Evolutionary conservation across 805 yeast species (phyloP), one percentile per base, ranked within the genome.

Genomic region (Yamadazyma phyllophila): DNA sequence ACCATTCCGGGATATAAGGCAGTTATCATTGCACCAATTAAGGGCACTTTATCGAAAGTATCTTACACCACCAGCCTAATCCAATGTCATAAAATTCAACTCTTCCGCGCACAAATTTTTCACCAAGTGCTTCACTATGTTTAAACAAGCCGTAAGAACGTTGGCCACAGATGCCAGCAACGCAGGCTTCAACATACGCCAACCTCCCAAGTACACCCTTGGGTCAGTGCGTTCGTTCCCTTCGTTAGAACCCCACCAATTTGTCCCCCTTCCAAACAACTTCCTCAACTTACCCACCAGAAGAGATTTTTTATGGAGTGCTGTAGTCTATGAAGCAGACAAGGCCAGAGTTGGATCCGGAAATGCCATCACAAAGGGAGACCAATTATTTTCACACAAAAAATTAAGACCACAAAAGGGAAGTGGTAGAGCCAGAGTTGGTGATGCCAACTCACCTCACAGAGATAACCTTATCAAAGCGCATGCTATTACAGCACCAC

Each of bases 371-470:
- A 88, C 94, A 47, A 84, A 97, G 66, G 79, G 88, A 31, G 92
- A 88, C 56, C 85, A 85, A 66, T 90, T 91, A 48, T 91, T 80
- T 64, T 85, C 96, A 17, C 79, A 95, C 65, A 78, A 78, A 59
- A 94, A 94, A 63, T 71, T 94, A 54, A 74, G 81, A 32, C 88
- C 89, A 26, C 99, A 94, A 69, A 94, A 94, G 68, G 98, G 98
- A 49, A 72, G 88, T 12, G 99, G 99, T 69, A 77, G 79, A 50
- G 99, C 99, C 44, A 83, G 99, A 75, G 85, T 81, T 44, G 99
- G 99, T 72, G 97, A 91, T 67, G 90, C 87, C 48, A 92, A 91
- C 59, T 88, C 96, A 17, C 99, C 99, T 41, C 85, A 83, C 37
- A 83, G 96, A 70, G 82, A 81, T 59, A 88, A 86, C 59, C 97